Evolutionary conservation across 345 rosid species (phyloP).

Genomic region (Syzygium aqueum): DNA sequence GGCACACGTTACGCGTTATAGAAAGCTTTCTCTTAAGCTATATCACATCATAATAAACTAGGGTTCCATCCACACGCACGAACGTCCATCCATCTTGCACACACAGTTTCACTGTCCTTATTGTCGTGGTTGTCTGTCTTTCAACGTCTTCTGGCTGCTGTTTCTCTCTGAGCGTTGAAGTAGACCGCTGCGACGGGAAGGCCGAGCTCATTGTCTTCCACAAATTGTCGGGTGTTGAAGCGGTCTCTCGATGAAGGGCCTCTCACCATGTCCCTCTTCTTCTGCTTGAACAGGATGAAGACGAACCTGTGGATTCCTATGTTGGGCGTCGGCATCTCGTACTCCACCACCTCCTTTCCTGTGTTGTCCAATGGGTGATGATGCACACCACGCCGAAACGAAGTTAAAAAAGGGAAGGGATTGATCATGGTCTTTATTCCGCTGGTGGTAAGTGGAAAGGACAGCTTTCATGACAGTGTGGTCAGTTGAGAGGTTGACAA

Average conservation of each 20-base stretch:
- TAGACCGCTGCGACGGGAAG: conserved; percentile 85
- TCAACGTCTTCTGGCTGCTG: conserved; percentile 92
- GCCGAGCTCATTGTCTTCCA: conserved; percentile 64
- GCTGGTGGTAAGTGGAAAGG: not conserved
- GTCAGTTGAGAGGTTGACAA: not conserved
- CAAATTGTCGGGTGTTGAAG: conserved; percentile 65
- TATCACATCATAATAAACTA: not conserved
- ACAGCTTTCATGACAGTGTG: not conserved
- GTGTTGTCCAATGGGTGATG: not conserved
- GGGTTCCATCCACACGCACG: not conserved
- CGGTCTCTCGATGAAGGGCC: conserved; percentile 55
- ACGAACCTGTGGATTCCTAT: conserved; percentile 95
- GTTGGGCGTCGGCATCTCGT: conserved; percentile 91
- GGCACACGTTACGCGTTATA: not conserved
- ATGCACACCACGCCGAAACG: not conserved
- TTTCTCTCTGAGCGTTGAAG: conserved; percentile 90
- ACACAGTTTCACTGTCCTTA: not conserved
- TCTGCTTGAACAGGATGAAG: conserved; percentile 77
- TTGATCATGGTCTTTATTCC: not conserved
- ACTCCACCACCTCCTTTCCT: conserved; percentile 69
- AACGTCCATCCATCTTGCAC: not conserved
- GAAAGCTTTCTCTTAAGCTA: not conserved
- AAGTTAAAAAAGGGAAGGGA: not conserved
- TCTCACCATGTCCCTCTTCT: conserved; percentile 36
- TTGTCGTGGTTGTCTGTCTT: not conserved